Evolutionary conservation across 2,329 filamentous ascomycete species (phyloP).

Genomic region (Basipetospora sp.): DNA sequence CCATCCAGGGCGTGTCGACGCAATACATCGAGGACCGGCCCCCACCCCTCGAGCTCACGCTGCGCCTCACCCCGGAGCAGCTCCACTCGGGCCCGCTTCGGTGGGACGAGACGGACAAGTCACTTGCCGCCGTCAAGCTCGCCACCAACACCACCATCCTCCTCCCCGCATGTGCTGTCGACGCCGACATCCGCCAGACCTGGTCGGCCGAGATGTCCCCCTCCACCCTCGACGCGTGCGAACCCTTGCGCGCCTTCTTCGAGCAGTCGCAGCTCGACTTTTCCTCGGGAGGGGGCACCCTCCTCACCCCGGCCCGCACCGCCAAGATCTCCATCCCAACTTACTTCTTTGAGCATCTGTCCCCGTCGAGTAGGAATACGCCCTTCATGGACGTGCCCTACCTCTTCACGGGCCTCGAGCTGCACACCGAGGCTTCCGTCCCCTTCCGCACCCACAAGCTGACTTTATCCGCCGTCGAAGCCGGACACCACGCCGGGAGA

Average conservation of each 20-base stretch:
- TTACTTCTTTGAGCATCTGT: background rate
- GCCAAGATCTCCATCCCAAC: constrained; percentile 33
- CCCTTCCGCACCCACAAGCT: constrained; percentile 30
- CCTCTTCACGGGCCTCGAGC: constrained; percentile 36
- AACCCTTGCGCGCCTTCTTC: constrained; percentile 27
- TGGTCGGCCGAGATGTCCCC: constrained; percentile 6
- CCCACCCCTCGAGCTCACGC: constrained; percentile 8
- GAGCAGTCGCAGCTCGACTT: constrained; percentile 30
- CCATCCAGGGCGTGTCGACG: no score
- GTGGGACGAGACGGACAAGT: constrained; percentile 15
- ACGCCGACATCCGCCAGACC: constrained; percentile 26
- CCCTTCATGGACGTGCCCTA: constrained; percentile 14
- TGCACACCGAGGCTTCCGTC: constrained; percentile 31
- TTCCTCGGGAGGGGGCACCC: constrained; percentile 21
- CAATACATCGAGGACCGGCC: no score
- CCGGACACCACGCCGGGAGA: constrained; percentile 34
- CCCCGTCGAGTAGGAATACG: no score
- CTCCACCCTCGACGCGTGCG: background rate
- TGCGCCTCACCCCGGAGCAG: constrained; percentile 8
- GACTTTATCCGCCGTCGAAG: constrained; percentile 37
- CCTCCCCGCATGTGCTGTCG: constrained; percentile 25
- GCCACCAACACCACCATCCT: constrained; percentile 23
- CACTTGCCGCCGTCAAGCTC: constrained; percentile 24
- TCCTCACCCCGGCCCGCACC: constrained; percentile 27
- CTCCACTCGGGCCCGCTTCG: constrained; percentile 8